Percentiles rank a stretch among this genome's conserved stretches.
phyloP scores from a whole-genome alignment of 75 land plant genomes.

The Larix kaempferi region DNA sequence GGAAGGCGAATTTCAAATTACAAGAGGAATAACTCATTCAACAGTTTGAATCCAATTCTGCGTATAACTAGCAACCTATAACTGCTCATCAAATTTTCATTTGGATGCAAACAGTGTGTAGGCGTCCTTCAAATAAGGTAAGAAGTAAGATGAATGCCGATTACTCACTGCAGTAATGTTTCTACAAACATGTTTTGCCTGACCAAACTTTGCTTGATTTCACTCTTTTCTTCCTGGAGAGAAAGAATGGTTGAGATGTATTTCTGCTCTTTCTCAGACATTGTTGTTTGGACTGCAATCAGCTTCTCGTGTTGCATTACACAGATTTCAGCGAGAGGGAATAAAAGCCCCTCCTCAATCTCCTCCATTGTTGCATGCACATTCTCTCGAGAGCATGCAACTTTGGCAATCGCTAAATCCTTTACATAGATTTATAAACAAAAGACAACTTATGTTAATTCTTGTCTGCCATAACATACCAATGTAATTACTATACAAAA shows the following conservation, averaged over 20 bases:
- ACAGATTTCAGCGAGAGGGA: slow-evolving; percentile 6
- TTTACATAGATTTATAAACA: not conserved
- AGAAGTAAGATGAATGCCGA: not conserved
- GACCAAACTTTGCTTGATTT: slow-evolving; percentile 4
- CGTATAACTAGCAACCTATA: not conserved
- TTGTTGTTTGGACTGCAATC: not conserved
- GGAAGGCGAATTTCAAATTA: not conserved
- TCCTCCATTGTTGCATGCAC: not conserved
- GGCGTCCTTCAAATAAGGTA: not conserved
- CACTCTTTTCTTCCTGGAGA: slow-evolving; percentile 11
- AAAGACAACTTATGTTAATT: not conserved
- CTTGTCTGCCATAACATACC: not conserved
- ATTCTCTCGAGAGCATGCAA: slow-evolving; percentile 8
- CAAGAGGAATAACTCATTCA: not conserved
- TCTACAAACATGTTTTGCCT: slow-evolving; percentile 9
- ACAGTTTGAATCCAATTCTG: not conserved
- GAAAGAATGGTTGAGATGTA: slow-evolving; percentile 7
- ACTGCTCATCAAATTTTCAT: not conserved
- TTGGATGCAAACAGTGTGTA: not conserved
- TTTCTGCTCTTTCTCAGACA: slow-evolving; percentile 9
- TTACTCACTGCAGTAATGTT: slow-evolving; percentile 12
- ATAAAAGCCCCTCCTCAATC: not conserved
- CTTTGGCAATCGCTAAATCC: slow-evolving; percentile 8
- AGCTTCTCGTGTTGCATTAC: slow-evolving; percentile 4
- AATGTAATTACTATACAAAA: not conserved